Conservation (phyloP, 2,329 filamentous ascomycete species). For the Ascochyta koolunga region DNA sequence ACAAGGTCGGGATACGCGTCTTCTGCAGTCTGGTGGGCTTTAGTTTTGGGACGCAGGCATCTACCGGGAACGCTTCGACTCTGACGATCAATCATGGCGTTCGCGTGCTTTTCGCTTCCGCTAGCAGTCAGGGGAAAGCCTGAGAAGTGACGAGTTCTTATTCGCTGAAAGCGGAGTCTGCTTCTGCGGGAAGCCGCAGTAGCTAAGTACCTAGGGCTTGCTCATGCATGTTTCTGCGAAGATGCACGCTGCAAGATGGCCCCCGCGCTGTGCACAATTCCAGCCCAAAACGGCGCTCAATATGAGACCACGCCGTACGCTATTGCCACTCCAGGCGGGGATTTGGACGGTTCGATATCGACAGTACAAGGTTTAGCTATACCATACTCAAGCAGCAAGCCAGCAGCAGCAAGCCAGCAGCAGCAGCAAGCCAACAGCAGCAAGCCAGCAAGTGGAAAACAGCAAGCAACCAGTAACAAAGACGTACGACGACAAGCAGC, state of each 20-base stretch:
- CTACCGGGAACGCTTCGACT: slow-evolving; percentile 8
- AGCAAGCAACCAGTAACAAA: too few species aligned
- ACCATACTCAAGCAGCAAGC: slow-evolving; percentile 6
- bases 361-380: slow-evolving; percentile 1
- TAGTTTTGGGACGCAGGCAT: not conserved
- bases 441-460: too few species aligned
- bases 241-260: slow-evolving; percentile 35
- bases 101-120: slow-evolving; percentile 15
- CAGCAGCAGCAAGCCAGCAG: not conserved
- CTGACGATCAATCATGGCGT: slow-evolving; percentile 22
- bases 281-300: slow-evolving; percentile 29
- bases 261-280: slow-evolving; percentile 36
- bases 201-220: too few species aligned
- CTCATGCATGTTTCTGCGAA: slow-evolving; percentile 34
- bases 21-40: slow-evolving; percentile 3
- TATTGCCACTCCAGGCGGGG: slow-evolving; percentile 33
- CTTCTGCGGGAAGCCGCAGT: slow-evolving; percentile 26
- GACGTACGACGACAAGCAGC: too few species aligned
- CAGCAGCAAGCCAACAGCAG: too few species aligned
- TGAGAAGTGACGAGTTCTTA: slow-evolving; percentile 19
- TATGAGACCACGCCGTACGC: slow-evolving; percentile 23
- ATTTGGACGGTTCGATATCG: slow-evolving; percentile 11
- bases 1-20: not conserved
- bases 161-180: slow-evolving; percentile 28
- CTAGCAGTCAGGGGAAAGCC: slow-evolving; percentile 23